Conservation (phyloP, 441 rosid species). For the Erodium trifolium region DNA sequence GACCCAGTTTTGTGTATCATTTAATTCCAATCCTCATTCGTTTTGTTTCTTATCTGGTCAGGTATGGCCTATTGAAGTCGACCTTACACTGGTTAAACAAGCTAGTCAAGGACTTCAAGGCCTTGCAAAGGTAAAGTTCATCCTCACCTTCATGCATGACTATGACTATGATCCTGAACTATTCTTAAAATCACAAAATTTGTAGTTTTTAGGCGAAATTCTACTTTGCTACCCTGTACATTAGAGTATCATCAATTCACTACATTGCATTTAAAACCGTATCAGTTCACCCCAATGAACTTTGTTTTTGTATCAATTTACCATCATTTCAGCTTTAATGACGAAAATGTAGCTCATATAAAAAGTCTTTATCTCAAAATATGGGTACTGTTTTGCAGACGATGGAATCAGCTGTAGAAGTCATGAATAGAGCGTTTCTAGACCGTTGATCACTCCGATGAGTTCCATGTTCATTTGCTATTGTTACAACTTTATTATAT, state of each 20-base stretch:
- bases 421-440: background rate
- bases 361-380: too few relatives aligned
- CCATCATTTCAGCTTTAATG: too few relatives aligned
- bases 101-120: conserved; percentile 63
- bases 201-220: too few relatives aligned
- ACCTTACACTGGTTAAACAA: conserved; percentile 72
- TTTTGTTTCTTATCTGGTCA: conserved; percentile 20
- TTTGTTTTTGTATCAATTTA: too few relatives aligned
- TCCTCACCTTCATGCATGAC: background rate
- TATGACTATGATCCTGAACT: background rate
- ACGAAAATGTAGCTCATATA: too few relatives aligned
- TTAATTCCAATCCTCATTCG: background rate
- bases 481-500: background rate
- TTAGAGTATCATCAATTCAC: too few relatives aligned
- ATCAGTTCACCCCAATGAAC: too few relatives aligned
- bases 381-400: background rate
- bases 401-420: background rate
- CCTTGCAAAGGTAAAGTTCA: conserved; percentile 62
- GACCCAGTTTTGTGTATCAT: background rate
- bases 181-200: too few relatives aligned
- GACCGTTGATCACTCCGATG: background rate
- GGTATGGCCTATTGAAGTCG: conserved; percentile 87
- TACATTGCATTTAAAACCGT: too few relatives aligned
- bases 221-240: too few relatives aligned
- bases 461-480: background rate